A percentile compares a stretch with the other conserved stretches of the same genome.
Evolutionary conservation across 1,284 basidiomycete genomes (phyloP).

Genomic region (Clitocybe nebularis): DNA sequence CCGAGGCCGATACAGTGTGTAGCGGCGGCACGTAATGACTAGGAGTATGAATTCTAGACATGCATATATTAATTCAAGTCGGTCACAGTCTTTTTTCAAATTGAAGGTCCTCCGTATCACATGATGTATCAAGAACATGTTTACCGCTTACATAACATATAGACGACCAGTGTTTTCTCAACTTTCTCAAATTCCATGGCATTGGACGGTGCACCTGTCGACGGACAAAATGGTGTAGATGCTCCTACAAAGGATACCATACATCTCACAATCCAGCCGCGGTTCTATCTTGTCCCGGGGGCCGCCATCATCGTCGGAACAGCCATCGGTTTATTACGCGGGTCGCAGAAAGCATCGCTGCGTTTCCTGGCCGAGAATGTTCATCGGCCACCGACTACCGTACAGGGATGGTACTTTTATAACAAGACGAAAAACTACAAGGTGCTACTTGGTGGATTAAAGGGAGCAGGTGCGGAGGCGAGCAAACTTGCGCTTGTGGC

Average conservation of each 20-base stretch:
- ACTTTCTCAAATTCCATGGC: conserved; percentile 13
- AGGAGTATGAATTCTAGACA: too few species aligned
- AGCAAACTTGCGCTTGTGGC: conserved; percentile 52
- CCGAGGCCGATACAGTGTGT: too few species aligned
- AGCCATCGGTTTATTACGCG: conserved; percentile 67
- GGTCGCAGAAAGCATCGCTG: conserved; percentile 55
- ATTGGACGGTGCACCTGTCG: conserved; percentile 8
- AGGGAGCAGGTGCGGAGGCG: conserved; percentile 59
- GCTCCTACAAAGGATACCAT: conserved; percentile 20
- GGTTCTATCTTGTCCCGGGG: conserved; percentile 46
- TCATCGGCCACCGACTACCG: conserved; percentile 75
- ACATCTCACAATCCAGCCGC: conserved; percentile 32
- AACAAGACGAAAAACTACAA: conserved; percentile 90
- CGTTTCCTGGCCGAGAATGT: conserved; percentile 62
- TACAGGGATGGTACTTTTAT: conserved; percentile 89
- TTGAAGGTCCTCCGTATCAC: too few species aligned
- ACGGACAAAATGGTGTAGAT: conserved; percentile 17
- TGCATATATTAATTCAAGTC: too few species aligned
- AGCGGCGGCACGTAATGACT: too few species aligned
- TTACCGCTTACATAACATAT: too few species aligned
- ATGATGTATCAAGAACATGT: too few species aligned
- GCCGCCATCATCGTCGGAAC: conserved; percentile 59
- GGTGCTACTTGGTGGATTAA: conserved; percentile 70
- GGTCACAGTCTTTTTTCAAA: too few species aligned
- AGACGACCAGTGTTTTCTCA: too few species aligned